phyloP scores from a whole-genome alignment of 1,284 basidiomycete species.

The Cutaneotrichosporon cavernicola region DNA sequence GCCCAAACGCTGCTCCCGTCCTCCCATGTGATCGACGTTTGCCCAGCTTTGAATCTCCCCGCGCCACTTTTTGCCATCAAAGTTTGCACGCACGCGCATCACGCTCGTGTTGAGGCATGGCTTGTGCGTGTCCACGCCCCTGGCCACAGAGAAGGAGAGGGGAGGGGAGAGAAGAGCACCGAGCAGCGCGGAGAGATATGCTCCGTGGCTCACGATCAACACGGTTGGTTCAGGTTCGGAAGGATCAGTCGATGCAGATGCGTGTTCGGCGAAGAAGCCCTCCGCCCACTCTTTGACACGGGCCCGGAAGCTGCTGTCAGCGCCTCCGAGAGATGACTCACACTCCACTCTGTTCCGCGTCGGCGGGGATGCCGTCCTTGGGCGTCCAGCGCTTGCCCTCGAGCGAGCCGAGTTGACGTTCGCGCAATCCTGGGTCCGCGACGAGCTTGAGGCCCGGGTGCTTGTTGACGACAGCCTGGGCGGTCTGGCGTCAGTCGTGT shows the following conservation, averaged over 20 bases:
- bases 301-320: conserved; percentile 22
- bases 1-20: not conserved
- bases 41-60: conserved; percentile 34
- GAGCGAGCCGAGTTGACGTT: conserved; percentile 40
- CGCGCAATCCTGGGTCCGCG: conserved; percentile 32
- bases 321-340: conserved; percentile 18
- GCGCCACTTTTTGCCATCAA: conserved; percentile 15
- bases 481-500: conserved; percentile 33
- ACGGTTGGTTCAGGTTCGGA: conserved; percentile 16
- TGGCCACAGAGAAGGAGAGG: conserved; percentile 14
- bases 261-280: conserved; percentile 25
- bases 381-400: conserved; percentile 34
- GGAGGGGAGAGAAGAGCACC: conserved; percentile 26
- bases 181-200: conserved; percentile 38
- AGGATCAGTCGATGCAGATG: not conserved
- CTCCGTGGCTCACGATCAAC: conserved; percentile 47
- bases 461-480: conserved; percentile 32
- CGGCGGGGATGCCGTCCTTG: conserved; percentile 32
- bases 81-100: conserved; percentile 30
- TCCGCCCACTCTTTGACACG: conserved; percentile 27
- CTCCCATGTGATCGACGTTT: conserved; percentile 33
- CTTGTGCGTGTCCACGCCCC: conserved; percentile 23
- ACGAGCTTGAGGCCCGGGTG: conserved; percentile 30
- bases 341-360: conserved; percentile 34
- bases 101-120: conserved; percentile 40